Evolutionary conservation across 768 basidiomycete species (phyloP).

Genomic region (Russula brevipes): DNA sequence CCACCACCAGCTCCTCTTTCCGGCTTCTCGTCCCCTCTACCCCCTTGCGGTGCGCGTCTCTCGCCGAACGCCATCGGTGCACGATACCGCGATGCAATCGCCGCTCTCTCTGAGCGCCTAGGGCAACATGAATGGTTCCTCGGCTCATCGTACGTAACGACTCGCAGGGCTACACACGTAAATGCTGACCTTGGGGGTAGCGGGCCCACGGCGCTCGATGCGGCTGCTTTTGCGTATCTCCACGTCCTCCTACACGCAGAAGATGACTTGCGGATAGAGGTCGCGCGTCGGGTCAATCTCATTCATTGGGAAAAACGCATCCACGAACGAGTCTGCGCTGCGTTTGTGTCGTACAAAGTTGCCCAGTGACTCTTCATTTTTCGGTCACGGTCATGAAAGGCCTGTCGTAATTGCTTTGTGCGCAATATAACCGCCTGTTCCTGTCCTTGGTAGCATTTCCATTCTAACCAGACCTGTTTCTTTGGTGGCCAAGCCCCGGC

Average conservation of each 20-base stretch:
- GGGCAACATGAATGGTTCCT: conserved; percentile 80
- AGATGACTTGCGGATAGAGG: conserved; percentile 51
- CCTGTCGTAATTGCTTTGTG: background rate
- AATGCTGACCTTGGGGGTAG: conserved; percentile 35
- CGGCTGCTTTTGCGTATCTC: conserved; percentile 77
- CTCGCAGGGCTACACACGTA: background rate
- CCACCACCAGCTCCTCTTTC: conserved; percentile 68
- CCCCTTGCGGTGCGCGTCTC: conserved; percentile 54
- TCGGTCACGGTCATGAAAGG: conserved; percentile 2
- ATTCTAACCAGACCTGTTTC: background rate
- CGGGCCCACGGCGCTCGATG: conserved; percentile 73
- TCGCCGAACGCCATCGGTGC: conserved; percentile 46
- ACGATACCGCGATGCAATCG: conserved; percentile 66
- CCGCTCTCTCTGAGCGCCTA: conserved; percentile 67
- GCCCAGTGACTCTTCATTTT: conserved; percentile 1
- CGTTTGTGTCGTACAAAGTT: conserved; percentile 32
- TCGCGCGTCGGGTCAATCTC: conserved; percentile 68
- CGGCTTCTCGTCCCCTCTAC: conserved; percentile 60
- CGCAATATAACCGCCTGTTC: background rate
- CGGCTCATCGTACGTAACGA: conserved; percentile 52
- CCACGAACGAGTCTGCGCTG: conserved; percentile 49
- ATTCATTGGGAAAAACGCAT: conserved; percentile 76
- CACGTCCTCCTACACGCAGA: conserved; percentile 53
- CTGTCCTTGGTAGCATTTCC: background rate
- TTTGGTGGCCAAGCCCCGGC: background rate